These are phyloP conservation scores for Petunia hybrid DNA, from an alignment of 305 asterid species.

Conservation along the genomic window DNA sequence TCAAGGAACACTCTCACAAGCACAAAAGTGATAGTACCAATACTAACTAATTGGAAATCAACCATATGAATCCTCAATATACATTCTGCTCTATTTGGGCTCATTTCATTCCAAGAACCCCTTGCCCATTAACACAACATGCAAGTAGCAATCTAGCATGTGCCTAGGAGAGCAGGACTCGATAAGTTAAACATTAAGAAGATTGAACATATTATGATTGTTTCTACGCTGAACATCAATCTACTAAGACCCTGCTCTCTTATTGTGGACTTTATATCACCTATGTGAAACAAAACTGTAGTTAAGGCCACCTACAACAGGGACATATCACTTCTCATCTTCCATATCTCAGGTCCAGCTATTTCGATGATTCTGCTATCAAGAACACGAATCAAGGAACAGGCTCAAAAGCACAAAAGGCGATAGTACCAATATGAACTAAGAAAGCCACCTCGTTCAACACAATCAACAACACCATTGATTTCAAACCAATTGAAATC, in stretches of 20 bases:
- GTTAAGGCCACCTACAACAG: not conserved
- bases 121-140: not conserved
- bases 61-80: not conserved
- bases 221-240: not conserved
- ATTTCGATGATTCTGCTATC: constrained; percentile 63
- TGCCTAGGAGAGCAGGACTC: not conserved
- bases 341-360: constrained; percentile 63
- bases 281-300: not conserved
- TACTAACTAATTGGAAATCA: not conserved
- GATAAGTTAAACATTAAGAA: not conserved
- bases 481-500: too few species aligned
- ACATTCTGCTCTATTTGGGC: not conserved
- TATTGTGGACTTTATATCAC: not conserved
- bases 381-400: not conserved
- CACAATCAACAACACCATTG: too few species aligned
- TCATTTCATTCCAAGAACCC: constrained; percentile 5
- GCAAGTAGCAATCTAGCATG: not conserved
- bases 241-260: not conserved
- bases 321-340: constrained; percentile 49
- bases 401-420: too few species aligned
- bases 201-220: not conserved
- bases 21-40: not conserved
- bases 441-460: too few species aligned
- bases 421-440: too few species aligned
- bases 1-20: constrained; percentile 43